Base-by-base conservation (phyloP, 1,284 basidiomycete genomes). In the Athelia psychrophila region DNA sequence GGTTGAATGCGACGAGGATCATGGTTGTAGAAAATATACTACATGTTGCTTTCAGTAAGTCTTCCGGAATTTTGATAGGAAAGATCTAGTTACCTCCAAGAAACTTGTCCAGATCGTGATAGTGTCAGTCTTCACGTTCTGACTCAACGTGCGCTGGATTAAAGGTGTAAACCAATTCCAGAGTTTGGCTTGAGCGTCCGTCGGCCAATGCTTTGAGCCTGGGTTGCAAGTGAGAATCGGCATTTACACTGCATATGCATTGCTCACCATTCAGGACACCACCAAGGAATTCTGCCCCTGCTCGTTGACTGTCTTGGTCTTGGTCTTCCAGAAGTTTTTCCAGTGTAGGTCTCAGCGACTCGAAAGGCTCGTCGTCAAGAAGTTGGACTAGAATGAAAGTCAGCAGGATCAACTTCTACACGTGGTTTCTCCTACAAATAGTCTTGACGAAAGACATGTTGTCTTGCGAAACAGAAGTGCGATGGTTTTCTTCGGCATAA, bases 181-280 rank as follows among this genome's bases (percentile, higher is more conserved):
- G 2, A 97, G 70, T 24, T 66, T 67, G 25, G 79, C 65, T 64
- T 95, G 88, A 58, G 86, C 84, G 44, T 77, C 71, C 10, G 79
- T 75, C 0, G 91, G 80, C 95, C 95, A 98, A 64, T 96, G 92
- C 68, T 95, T 95, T 4, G 88, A 86, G 3, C 91, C 93, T 85
- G 51, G 3, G 45, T 30, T 30, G 46, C 13, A 40, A 55, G 22
- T 42, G 15, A 47, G 23, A 2, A 20, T 25, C 32, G 19, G 46
- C 51, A 24, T 18, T 24, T 27, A 20, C 13, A 47, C 50, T 27
- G 25, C 49, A 0, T 2, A 19, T 16, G 9, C 45, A 23, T 16
- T 24, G 51, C 67, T 48, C 61, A 80, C 84, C 84, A 56, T 78
- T 77, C 44, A 95, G 75, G n/a, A 90, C 58, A 52, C 92, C 94